These are phyloP conservation scores for Kockiozyma suomiensis DNA, from an alignment of 805 yeast genomes.

Conservation along the genomic window DNA sequence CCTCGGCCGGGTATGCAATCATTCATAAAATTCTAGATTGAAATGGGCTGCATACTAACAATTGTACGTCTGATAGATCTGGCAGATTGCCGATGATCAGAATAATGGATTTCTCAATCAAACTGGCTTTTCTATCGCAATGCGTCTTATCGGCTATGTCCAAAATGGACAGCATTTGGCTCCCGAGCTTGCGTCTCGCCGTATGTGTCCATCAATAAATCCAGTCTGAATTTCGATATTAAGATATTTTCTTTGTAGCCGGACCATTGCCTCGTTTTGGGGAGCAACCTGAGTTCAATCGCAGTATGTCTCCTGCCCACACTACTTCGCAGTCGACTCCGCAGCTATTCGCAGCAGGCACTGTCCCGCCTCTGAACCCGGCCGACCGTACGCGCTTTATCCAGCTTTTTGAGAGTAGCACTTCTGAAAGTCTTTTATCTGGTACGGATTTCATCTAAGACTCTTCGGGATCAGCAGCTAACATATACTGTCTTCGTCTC, in stretches of 20 bases:
- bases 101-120: constrained; percentile 83
- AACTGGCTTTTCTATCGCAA: constrained; percentile 78
- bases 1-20: constrained; percentile 59
- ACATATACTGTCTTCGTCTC: constrained; percentile 48
- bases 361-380: constrained; percentile 43
- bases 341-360: not conserved
- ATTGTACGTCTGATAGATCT: constrained; percentile 49
- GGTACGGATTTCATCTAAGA: constrained; percentile 18
- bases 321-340: not conserved
- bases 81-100: constrained; percentile 92
- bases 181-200: constrained; percentile 51
- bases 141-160: constrained; percentile 86
- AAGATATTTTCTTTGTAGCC: constrained; percentile 40
- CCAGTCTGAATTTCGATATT: too few relatives aligned
- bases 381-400: constrained; percentile 44
- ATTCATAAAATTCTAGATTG: not conserved
- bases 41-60: not conserved
- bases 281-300: constrained; percentile 36
- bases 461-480: constrained; percentile 40
- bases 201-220: too few relatives aligned
- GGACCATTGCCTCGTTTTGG: constrained; percentile 67
- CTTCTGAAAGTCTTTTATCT: constrained; percentile 13
- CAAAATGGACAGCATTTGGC: constrained; percentile 71
- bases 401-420: constrained; percentile 31
- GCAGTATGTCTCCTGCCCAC: constrained; percentile 7